phyloP scores from a whole-genome alignment of 2,329 filamentous ascomycete species.

The Monilinia polystroma region DNA sequence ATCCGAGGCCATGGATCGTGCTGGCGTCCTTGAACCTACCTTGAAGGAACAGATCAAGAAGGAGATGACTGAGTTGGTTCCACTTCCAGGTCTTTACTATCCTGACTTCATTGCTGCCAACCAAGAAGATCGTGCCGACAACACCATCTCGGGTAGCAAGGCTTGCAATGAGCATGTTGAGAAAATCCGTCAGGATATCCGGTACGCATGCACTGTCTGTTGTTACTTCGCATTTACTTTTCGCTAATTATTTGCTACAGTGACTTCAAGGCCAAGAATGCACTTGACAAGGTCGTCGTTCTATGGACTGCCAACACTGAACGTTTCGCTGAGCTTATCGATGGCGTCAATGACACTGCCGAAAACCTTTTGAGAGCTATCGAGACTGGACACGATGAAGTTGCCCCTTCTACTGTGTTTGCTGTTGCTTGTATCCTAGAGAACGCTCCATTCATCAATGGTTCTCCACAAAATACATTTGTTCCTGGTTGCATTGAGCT shows the following conservation, averaged over 20 bases:
- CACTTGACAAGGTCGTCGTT: conserved; percentile 91
- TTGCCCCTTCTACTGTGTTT: conserved; percentile 95
- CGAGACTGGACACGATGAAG: conserved; percentile 79
- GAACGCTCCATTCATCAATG: conserved; percentile 92
- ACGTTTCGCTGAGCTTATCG: conserved; percentile 84
- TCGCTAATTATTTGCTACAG: conserved; percentile 43
- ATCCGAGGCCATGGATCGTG: conserved; percentile 90
- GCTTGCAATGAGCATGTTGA: conserved; percentile 87
- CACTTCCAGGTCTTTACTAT: conserved; percentile 95
- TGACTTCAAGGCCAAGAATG: conserved; percentile 84
- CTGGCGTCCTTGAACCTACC: conserved; percentile 90
- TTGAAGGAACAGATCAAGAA: conserved; percentile 88
- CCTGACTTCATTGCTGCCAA: conserved; percentile 99
- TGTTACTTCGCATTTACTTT: background rate
- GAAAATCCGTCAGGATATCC: conserved; percentile 89
- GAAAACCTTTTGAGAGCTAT: conserved; percentile 90
- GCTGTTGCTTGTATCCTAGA: conserved; percentile 93
- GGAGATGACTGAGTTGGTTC: conserved; percentile 86
- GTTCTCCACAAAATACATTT: conserved; percentile 98
- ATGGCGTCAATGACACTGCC: conserved; percentile 93
- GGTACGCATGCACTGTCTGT: conserved; percentile 47
- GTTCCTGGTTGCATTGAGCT: conserved; percentile 89
- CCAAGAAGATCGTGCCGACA: conserved; percentile 95
- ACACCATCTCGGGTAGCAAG: conserved; percentile 78
- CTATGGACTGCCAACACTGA: conserved; percentile 99